Base-by-base conservation (phyloP, 768 basidiomycete species). In the Floccularia luteovirens region DNA sequence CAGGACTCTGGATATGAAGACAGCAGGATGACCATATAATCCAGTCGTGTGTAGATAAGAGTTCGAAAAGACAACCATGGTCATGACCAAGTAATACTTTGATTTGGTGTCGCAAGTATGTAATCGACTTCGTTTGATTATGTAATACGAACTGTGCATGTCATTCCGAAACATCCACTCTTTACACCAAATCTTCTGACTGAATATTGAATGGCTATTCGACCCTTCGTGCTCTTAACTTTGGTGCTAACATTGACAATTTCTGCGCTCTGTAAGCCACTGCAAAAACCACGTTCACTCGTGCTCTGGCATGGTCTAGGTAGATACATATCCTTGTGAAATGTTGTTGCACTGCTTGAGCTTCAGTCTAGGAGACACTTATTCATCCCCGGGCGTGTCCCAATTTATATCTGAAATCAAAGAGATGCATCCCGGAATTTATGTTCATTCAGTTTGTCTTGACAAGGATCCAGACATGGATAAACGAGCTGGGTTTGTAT, bases 261-360 rank as follows among this genome's bases (percentile, higher is more conserved):
- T 27, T 34, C 14, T 6, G 36, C 39, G 13, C 21, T 16, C 14
- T n/a, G 5, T 8, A 22, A 34, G 5, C 21, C 23, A 7, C 24
- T 43, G n/a, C n/a, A n/a, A n/a, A n/a, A n/a, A 4, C 57, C 51
- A 17, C 65, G 79, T 19, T 79, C 83, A 5, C 64, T 87, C 14
- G 83, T 87, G 21, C 58, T 87, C 37, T 87, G 84, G 85, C 84
- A 87, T 58, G 85, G 84, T 24, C 52, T 87, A 45, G 77, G 71
- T 70, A 30, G n/a, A 50, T 43, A 7, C 25, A 21, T 41, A n/a
- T 31, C 17, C 22, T 27, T 14, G 14, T 14, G 17, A 22, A 8
- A 24, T 30, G 12, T 19, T 16, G 3, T 31, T n/a, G 24, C 31
- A 7, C 24, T 40, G 73, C 75, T 12, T 58, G 75, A 11, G 74